Percentiles rank a stretch among this genome's conserved stretches.
Conservation (phyloP, 192 early-diverging fungal genomes). For the Blastocladiella britannica region DNA sequence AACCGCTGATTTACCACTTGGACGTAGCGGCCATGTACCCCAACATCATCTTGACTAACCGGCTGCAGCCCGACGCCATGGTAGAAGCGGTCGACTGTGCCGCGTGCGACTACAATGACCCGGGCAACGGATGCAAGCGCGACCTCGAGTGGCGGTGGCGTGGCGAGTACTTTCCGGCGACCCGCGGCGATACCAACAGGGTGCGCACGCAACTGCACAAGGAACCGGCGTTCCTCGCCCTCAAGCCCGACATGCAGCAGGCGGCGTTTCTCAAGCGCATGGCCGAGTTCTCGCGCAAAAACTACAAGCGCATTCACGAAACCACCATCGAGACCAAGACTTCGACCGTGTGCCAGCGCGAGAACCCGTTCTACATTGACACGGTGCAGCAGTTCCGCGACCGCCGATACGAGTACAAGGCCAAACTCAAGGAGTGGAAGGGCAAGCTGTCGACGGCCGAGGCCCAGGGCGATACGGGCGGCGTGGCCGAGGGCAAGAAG, state of each 20-base stretch:
- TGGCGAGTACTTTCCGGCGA: slow-evolving; percentile 84
- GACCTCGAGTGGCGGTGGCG: slow-evolving; percentile 95
- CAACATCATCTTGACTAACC: slow-evolving; percentile 96
- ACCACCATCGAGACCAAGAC: slow-evolving; percentile 62
- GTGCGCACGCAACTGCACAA: slow-evolving; percentile 62
- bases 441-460: slow-evolving; percentile 52
- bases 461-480: slow-evolving; percentile 35
- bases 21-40: slow-evolving; percentile 99
- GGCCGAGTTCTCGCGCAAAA: slow-evolving; percentile 66
- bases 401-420: slow-evolving; percentile 94
- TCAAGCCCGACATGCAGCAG: slow-evolving; percentile 45
- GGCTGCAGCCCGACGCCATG: slow-evolving; percentile 92
- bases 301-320: slow-evolving; percentile 64
- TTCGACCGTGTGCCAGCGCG: slow-evolving; percentile 87
- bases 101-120: slow-evolving; percentile 76
- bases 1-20: slow-evolving; percentile 87
- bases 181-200: slow-evolving; percentile 76
- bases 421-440: slow-evolving; percentile 78
- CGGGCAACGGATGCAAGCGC: slow-evolving; percentile 72
- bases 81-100: slow-evolving; percentile 73
- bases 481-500: slow-evolving; percentile 65
- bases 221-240: slow-evolving; percentile 53
- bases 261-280: slow-evolving; percentile 55
- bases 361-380: slow-evolving; percentile 95
- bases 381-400: slow-evolving; percentile 93